phyloP scores from a whole-genome alignment of 2,329 filamentous ascomycete genomes.

The Akanthomyces muscarius region DNA sequence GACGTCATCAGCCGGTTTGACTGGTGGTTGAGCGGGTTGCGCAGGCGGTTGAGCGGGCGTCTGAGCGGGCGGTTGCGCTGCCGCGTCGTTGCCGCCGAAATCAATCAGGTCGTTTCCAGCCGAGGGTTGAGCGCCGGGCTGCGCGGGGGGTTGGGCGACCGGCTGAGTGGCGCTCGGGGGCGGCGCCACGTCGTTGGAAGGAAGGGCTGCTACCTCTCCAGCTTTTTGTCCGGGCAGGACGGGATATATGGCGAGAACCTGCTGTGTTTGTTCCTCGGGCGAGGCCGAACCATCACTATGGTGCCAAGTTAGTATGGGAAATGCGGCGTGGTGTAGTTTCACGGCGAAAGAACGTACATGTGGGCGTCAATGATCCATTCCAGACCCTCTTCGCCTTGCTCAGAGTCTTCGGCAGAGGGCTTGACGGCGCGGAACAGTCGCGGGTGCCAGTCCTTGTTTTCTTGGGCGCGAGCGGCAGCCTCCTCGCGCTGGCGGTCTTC shows the following conservation, averaged over 20 bases:
- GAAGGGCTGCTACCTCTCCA: conserved; percentile 45
- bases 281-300: conserved; percentile 41
- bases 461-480: conserved; percentile 71
- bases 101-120: conserved; percentile 48
- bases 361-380: conserved; percentile 92
- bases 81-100: conserved; percentile 40
- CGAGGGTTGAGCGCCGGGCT: conserved; percentile 19
- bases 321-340: too few species aligned
- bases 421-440: conserved; percentile 75
- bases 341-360: conserved; percentile 54
- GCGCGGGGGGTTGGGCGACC: too few species aligned
- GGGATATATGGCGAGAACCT: conserved; percentile 82
- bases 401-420: conserved; percentile 63
- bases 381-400: conserved; percentile 81
- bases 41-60: not conserved
- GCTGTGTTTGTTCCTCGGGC: conserved; percentile 67
- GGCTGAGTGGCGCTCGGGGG: not conserved
- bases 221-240: conserved; percentile 73
- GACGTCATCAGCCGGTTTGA: conserved; percentile 35
- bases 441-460: conserved; percentile 82
- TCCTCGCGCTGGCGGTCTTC: conserved; percentile 91
- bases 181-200: conserved; percentile 45
- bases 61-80: not conserved
- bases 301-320: not conserved
- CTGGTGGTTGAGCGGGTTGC: not conserved